A percentile compares a stretch with the other conserved stretches of the same genome.
phyloP scores from a whole-genome alignment of 2,329 filamentous ascomycete genomes.

The Rhexocercosporidium sp. region DNA sequence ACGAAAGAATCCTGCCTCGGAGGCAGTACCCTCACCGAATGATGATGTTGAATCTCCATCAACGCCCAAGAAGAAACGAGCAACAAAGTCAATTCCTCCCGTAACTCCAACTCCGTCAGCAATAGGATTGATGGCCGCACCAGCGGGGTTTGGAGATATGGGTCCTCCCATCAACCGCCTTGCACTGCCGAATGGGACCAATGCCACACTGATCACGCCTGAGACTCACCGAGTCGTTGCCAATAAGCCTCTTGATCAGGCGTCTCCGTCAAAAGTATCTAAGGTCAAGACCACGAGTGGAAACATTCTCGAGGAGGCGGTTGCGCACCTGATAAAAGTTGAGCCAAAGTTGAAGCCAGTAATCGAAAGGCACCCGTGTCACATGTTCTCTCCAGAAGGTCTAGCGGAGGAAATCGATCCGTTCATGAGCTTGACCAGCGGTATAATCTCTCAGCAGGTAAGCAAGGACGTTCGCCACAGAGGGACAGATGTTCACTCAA shows the following conservation, averaged over 20 bases:
- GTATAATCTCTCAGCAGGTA: constrained; percentile 90
- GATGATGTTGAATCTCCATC: constrained; percentile 27
- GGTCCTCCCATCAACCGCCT: constrained; percentile 52
- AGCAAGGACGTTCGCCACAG: neutral
- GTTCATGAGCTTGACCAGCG: constrained; percentile 80
- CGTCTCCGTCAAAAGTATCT: constrained; percentile 60
- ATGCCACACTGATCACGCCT: constrained; percentile 74
- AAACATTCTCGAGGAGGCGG: constrained; percentile 76
- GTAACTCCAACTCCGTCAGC: constrained; percentile 55
- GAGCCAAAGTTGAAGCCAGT: constrained; percentile 75
- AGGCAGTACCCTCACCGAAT: constrained; percentile 19
- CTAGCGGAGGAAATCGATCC: constrained; percentile 88
- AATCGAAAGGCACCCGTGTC: constrained; percentile 77
- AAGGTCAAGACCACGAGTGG: constrained; percentile 58
- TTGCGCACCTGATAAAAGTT: constrained; percentile 72
- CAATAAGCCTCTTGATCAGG: constrained; percentile 52
- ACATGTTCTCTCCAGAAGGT: constrained; percentile 79
- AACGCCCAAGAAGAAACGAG: constrained; percentile 39
- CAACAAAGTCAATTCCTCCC: constrained; percentile 39
- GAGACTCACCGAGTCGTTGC: constrained; percentile 68
- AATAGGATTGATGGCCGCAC: constrained; percentile 52
- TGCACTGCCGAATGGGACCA: constrained; percentile 67
- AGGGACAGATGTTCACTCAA: neutral
- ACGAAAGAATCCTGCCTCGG: constrained; percentile 34
- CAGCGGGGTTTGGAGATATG: constrained; percentile 46